Conservation (phyloP, 2,329 filamentous ascomycete genomes). For the Hymenoscyphus occultus region DNA sequence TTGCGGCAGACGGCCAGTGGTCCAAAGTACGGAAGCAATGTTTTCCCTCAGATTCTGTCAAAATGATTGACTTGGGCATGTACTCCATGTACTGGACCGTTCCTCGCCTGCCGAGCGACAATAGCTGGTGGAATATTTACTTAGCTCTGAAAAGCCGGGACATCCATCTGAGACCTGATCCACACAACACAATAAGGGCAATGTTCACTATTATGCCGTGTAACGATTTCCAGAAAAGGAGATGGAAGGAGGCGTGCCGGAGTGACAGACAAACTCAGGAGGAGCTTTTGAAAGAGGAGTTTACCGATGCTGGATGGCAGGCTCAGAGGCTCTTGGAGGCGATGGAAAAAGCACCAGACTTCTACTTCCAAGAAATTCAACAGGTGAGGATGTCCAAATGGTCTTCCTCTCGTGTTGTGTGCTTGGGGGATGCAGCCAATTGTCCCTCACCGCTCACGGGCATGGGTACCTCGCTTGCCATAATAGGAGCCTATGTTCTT, state of each 20-base stretch:
- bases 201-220: slow-evolving; percentile 37
- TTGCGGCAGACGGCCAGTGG: slow-evolving; percentile 54
- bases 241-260: slow-evolving; percentile 33
- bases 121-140: slow-evolving; percentile 38
- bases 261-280: slow-evolving; percentile 27
- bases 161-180: slow-evolving; percentile 43
- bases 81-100: slow-evolving; percentile 41
- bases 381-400: slow-evolving; percentile 45
- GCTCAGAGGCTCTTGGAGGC: slow-evolving; percentile 42
- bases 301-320: slow-evolving; percentile 48
- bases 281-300: slow-evolving; percentile 38
- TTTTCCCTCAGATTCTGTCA: slow-evolving; percentile 31
- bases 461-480: slow-evolving; percentile 48
- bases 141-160: slow-evolving; percentile 37
- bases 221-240: background rate
- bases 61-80: slow-evolving; percentile 19
- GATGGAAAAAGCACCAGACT: slow-evolving; percentile 42
- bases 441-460: slow-evolving; percentile 49
- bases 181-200: slow-evolving; percentile 39
- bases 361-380: slow-evolving; percentile 45
- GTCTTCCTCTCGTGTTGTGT: slow-evolving; percentile 46
- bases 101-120: slow-evolving; percentile 34
- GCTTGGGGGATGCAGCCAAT: slow-evolving; percentile 58
- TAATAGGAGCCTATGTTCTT: slow-evolving; percentile 54
- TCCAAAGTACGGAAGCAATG: slow-evolving; percentile 46